These are phyloP conservation scores for Mycena polygramma DNA, from an alignment of 768 basidiomycete genomes.

Conservation along the genomic window DNA sequence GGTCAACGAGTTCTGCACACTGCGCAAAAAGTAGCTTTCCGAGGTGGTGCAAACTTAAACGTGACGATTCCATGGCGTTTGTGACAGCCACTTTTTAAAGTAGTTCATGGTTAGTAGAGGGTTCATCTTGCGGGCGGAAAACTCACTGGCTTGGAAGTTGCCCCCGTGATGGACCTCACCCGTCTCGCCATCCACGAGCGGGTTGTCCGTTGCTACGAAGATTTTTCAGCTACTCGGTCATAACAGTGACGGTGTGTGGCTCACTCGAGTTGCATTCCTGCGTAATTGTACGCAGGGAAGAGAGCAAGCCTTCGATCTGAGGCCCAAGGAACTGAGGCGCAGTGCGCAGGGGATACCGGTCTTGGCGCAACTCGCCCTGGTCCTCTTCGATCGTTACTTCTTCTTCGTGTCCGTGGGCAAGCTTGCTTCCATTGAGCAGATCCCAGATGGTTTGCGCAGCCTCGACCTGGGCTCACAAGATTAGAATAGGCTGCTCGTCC, in stretches of 20 bases:
- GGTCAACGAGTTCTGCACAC: conserved; percentile 78
- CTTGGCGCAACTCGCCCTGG: conserved; percentile 80
- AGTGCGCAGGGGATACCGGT: conserved; percentile 81
- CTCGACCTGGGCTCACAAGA: conserved; percentile 63
- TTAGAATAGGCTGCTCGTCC: not conserved
- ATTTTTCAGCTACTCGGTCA: not conserved
- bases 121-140: too few species aligned
- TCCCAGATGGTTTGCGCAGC: conserved; percentile 76
- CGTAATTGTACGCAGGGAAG: conserved; percentile 72
- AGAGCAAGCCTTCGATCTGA: conserved; percentile 83
- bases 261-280: conserved; percentile 87
- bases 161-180: conserved; percentile 83
- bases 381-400: conserved; percentile 83
- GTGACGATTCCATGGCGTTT: conserved; percentile 90
- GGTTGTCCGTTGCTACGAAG: conserved; percentile 84
- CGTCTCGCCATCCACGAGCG: conserved; percentile 78
- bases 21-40: conserved; percentile 80
- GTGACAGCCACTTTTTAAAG: conserved; percentile 68
- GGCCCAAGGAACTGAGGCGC: conserved; percentile 90
- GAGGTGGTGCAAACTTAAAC: conserved; percentile 74
- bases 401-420: conserved; percentile 72
- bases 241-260: conserved; percentile 40
- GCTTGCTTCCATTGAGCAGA: conserved; percentile 76
- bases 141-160: conserved; percentile 76
- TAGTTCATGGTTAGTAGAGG: too few species aligned